Conservation (phyloP, 805 yeast genomes). For the Candida verbasci region DNA sequence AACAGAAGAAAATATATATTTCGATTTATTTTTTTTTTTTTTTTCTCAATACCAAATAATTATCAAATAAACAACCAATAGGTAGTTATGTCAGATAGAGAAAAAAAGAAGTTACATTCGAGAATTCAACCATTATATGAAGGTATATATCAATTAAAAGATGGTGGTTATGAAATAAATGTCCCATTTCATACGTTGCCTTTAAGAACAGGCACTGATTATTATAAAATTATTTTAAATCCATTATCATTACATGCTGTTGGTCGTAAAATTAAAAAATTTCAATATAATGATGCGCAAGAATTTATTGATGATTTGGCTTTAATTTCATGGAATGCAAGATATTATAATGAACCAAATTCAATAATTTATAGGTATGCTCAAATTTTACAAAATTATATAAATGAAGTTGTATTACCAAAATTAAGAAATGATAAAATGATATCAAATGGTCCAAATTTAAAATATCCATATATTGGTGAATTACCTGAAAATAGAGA, state of each 20-base stretch:
- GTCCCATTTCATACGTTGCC: conserved; percentile 72
- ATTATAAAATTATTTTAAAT: conserved; percentile 68
- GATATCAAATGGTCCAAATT: conserved; percentile 28
- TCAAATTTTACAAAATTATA: conserved; percentile 48
- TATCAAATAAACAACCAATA: neutral
- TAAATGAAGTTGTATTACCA: conserved; percentile 46
- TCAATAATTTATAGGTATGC: conserved; percentile 70
- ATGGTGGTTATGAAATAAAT: conserved; percentile 43
- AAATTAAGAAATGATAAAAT: conserved; percentile 39
- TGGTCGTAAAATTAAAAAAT: conserved; percentile 51
- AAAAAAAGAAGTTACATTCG: conserved; percentile 32
- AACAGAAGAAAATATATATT: neutral
- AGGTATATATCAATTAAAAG: conserved; percentile 36
- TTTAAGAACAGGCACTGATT: conserved; percentile 65
- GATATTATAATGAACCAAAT: conserved; percentile 70
- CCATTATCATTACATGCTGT: conserved; percentile 83
- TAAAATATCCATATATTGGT: conserved; percentile 63
- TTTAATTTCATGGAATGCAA: conserved; percentile 88
- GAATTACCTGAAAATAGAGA: conserved; percentile 54
- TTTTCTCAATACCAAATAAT: neutral
- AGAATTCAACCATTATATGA: conserved; percentile 32
- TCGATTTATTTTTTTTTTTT: neutral
- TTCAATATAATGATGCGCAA: conserved; percentile 55
- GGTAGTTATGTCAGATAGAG: conserved; percentile 29
- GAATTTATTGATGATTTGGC: conserved; percentile 74